These are phyloP conservation scores for Ceratocystis cubensis DNA, from an alignment of 2,329 filamentous ascomycete species.

Conservation along the genomic window DNA sequence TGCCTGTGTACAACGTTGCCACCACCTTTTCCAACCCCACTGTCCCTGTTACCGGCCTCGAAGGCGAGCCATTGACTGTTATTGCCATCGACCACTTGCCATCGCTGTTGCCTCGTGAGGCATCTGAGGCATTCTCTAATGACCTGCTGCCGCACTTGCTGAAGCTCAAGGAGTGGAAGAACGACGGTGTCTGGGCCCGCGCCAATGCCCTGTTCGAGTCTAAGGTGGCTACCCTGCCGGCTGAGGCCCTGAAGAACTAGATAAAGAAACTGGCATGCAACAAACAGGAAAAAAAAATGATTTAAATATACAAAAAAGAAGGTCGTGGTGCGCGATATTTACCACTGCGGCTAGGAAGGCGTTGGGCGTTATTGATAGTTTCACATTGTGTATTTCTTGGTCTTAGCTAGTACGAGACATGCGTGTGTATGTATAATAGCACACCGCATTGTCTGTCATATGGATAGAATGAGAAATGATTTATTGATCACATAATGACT, in stretches of 20 bases:
- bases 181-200: constrained; percentile 66
- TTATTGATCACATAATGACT: too few species aligned
- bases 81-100: constrained; percentile 84
- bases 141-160: constrained; percentile 67
- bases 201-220: constrained; percentile 75
- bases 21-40: constrained; percentile 86
- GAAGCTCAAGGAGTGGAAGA: constrained; percentile 61
- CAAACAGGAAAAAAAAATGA: constrained; percentile 7
- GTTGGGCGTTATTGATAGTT: constrained; percentile 8
- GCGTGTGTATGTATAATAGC: too few species aligned
- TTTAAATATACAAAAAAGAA: background rate
- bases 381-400: background rate
- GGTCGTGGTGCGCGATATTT: background rate
- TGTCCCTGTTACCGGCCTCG: constrained; percentile 53
- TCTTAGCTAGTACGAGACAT: too few species aligned
- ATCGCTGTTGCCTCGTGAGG: constrained; percentile 71
- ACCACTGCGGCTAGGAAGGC: background rate
- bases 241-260: constrained; percentile 25
- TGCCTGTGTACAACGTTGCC: constrained; percentile 72
- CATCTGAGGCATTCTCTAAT: constrained; percentile 70
- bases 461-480: too few species aligned
- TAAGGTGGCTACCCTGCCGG: constrained; percentile 60
- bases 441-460: too few species aligned
- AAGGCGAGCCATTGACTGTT: constrained; percentile 52
- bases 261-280: background rate